Evolutionary conservation across 179 eudicot species (phyloP), one percentile per base, ranked within the genome.

Genomic region (Sideroxylon spinosum): DNA sequence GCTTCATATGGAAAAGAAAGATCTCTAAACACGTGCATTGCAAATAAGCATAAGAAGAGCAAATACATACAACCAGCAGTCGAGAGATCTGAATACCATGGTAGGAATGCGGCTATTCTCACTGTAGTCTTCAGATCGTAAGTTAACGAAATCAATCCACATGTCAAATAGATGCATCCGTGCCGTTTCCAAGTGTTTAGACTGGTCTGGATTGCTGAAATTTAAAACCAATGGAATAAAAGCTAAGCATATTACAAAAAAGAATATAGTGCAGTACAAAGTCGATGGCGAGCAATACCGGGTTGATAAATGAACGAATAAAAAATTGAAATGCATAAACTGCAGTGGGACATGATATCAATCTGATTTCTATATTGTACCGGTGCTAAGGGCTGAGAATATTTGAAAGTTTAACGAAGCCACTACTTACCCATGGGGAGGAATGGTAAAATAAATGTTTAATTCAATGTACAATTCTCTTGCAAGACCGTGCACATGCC

Each of bases 181-280:
- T 82, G 98, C 99, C 64, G 99, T 95, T 89, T 95, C 98, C 90
- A 94, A 86, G 89, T 95, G 99, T 79, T 95, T 95, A n/a, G 99
- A 95, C 82, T 95, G 98, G 62, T 94, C 99, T 70, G 99, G 99
- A 85, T 95, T 95, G 92, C 99, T 95, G 92, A 83, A 80, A 67
- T 63, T 46, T 20, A 46, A 68, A 57, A 44, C 12, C 32, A 79
- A 32, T 49, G 48, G 6, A 49, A 66, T 73, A 25, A 53, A 13
- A 48, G 10, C 7, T 48, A 59, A 67, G 61, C 73, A 48, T 28
- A 37, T 29, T 28, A 44, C 46, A 56, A n/a, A 3, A 56, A 50
- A 25, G 48, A 22, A 77, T 37, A 68, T 17, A 57, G 1, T 55
- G 37, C 22, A 17, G 68, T 22, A 79, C 48, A 6, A 55, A 56